phyloP scores from a whole-genome alignment of 306 rosid species.

The Sesbania bispinosa region DNA sequence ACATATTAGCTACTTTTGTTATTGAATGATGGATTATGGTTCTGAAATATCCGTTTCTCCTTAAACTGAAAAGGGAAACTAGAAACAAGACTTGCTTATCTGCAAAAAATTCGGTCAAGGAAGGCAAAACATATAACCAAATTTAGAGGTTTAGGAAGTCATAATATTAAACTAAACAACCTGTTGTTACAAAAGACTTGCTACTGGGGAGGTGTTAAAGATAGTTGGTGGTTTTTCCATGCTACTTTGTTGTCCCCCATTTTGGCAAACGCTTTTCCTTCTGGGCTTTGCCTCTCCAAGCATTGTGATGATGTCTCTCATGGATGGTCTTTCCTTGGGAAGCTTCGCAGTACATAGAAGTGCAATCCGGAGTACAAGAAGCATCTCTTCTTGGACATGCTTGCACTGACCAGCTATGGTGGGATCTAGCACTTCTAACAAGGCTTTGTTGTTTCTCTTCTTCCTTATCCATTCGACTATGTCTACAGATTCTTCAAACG shows the following conservation, averaged over 20 bases:
- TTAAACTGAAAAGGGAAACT: not conserved
- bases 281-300: conserved; percentile 93
- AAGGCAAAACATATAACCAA: not conserved
- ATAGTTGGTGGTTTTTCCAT: conserved; percentile 52
- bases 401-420: conserved; percentile 63
- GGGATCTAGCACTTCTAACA: conserved; percentile 62
- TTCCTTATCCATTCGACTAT: conserved; percentile 70
- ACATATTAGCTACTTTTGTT: not conserved
- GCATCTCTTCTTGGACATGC: conserved; percentile 86
- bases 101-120: not conserved
- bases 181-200: conserved; percentile 36
- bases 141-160: conserved; percentile 11
- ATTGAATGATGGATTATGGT: not conserved
- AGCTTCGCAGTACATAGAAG: conserved; percentile 74
- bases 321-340: conserved; percentile 82
- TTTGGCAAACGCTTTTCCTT: conserved; percentile 67
- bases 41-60: not conserved
- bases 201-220: conserved; percentile 50
- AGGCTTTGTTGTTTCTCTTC: conserved; percentile 39
- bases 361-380: conserved; percentile 77
- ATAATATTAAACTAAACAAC: conserved; percentile 2
- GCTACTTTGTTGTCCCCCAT: conserved; percentile 31
- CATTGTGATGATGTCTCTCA: conserved; percentile 78
- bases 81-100: conserved; percentile 14
- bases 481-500: conserved; percentile 52